These are phyloP conservation scores for Kandelia obovata DNA, from an alignment of 345 rosid genomes.

Conservation along the genomic window DNA sequence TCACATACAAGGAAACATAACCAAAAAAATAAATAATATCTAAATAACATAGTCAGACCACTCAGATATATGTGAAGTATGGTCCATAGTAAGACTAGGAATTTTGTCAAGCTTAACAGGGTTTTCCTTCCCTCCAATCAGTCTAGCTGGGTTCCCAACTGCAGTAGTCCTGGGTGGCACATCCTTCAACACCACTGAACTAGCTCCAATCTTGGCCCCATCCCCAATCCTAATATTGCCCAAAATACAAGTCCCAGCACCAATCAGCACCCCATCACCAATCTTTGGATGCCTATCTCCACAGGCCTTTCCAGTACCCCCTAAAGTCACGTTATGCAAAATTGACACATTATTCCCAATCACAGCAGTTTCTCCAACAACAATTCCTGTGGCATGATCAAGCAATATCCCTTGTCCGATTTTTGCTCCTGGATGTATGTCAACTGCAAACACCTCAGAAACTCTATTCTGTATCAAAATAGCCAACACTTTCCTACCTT, in stretches of 20 bases:
- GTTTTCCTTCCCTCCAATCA: conserved; percentile 87
- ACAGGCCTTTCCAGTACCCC: conserved; percentile 77
- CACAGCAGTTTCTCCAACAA: conserved; percentile 90
- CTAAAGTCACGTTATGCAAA: conserved; percentile 80
- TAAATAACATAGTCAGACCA: conserved; percentile 94
- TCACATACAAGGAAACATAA: conserved; percentile 25
- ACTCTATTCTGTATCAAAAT: conserved; percentile 71
- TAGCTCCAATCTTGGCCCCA: conserved; percentile 92
- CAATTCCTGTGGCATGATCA: conserved; percentile 82
- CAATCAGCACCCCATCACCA: conserved; percentile 88
- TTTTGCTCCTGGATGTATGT: conserved; percentile 87
- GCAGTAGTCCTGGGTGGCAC: conserved; percentile 79
- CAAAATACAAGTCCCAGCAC: conserved; percentile 87
- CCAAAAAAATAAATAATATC: conserved; percentile 3
- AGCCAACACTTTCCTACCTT: conserved; percentile 55
- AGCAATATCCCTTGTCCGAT: conserved; percentile 70
- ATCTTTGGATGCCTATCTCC: conserved; percentile 95
- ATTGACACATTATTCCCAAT: conserved; percentile 85
- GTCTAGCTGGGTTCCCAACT: conserved; percentile 86
- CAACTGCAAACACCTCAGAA: conserved; percentile 72
- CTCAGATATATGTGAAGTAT: conserved; percentile 67
- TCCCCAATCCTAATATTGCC: conserved; percentile 81
- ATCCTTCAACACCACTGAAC: conserved; percentile 82
- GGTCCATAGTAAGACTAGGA: conserved; percentile 92
- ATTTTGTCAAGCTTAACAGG: conserved; percentile 65